Evolutionary conservation across 768 basidiomycete species (phyloP), one percentile per base, ranked within the genome.

Genomic region (Agrocybe chaxingu): DNA sequence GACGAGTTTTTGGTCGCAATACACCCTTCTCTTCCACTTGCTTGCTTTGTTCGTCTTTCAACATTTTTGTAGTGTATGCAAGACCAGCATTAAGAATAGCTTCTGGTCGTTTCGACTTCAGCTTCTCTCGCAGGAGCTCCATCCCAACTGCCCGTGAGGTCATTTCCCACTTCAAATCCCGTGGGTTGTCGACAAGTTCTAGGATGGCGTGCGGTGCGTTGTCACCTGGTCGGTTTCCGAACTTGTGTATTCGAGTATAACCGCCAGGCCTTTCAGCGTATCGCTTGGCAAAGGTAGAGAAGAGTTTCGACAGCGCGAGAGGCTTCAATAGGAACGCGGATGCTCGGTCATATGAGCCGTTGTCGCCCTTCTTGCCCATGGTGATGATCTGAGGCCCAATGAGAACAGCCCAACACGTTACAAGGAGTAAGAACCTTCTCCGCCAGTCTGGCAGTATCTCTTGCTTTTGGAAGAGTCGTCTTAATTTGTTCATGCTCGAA

Each of bases 401-500:
- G 7, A 57, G 56, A 18, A 34, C 47, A 34, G 37, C 43, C 36
- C 18, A 12, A n/a, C 2, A 16, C 4, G 36, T 11, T 29, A 42
- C 32, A 51, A 40, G 9, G 34, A 3, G 13, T 31, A 29, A 19
- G 39, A 45, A 87, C 94, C 84, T 96, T 95, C 64, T 99, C 96
- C 11, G 94, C 95, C 46, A 98, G 72, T 57, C 92, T 79, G 10
- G 92, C 92, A 4, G 94, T 74, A 60, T 97, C 94, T 65, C 89
- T 87, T 2, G 97, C 97, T 68, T 98, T 98, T 31, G 96, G 87
- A 11, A 98, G 71, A 0, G 97, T 99, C 5, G 97, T 98, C 67
- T 89, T 87, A 64, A 99, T 92, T 64, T 92, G 89, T 62, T 97
- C 92, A 70, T 98, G 93, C 63, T 98, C 84, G 50, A 99, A 80